A percentile compares a stretch with the other conserved stretches of the same genome.
Evolutionary conservation across 371 early-diverging fungal species (phyloP).

Genomic region (Chytridiales sp.): DNA sequence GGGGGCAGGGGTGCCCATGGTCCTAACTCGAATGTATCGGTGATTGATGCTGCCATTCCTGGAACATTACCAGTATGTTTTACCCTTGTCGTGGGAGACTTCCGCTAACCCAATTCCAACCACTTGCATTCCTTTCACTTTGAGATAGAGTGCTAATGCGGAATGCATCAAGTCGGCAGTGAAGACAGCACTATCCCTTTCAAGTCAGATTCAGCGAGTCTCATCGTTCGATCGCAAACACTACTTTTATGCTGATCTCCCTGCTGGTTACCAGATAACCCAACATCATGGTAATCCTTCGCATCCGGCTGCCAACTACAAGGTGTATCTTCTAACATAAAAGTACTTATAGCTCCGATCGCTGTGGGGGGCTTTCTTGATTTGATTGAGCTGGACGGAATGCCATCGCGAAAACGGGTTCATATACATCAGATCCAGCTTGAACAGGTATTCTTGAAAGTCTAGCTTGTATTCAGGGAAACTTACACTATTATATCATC

Average conservation of each 20-base stretch:
- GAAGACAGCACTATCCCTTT: conserved; percentile 70
- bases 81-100: background rate
- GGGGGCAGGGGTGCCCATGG: conserved; percentile 32
- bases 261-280: conserved; percentile 92
- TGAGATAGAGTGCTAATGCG: conserved; percentile 62
- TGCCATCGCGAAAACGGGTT: conserved; percentile 49
- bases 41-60: conserved; percentile 83
- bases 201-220: conserved; percentile 59
- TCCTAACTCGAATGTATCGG: conserved; percentile 70
- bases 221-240: conserved; percentile 91
- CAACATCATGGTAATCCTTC: conserved; percentile 60
- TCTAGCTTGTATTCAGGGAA: background rate
- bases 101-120: background rate
- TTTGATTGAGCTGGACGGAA: conserved; percentile 57
- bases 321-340: no score
- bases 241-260: conserved; percentile 90
- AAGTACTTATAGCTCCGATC: conserved; percentile 65
- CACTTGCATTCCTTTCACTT: background rate
- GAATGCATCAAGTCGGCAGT: conserved; percentile 72
- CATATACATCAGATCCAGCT: conserved; percentile 83
- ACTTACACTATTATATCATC: background rate
- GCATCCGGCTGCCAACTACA: background rate
- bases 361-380: conserved; percentile 61
- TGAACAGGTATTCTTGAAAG: conserved; percentile 61
- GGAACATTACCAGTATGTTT: conserved; percentile 65